A percentile compares a stretch with the other conserved stretches of the same genome.
Conservation (phyloP, 2,329 filamentous ascomycete genomes). For the Apiospora malaysiana region DNA sequence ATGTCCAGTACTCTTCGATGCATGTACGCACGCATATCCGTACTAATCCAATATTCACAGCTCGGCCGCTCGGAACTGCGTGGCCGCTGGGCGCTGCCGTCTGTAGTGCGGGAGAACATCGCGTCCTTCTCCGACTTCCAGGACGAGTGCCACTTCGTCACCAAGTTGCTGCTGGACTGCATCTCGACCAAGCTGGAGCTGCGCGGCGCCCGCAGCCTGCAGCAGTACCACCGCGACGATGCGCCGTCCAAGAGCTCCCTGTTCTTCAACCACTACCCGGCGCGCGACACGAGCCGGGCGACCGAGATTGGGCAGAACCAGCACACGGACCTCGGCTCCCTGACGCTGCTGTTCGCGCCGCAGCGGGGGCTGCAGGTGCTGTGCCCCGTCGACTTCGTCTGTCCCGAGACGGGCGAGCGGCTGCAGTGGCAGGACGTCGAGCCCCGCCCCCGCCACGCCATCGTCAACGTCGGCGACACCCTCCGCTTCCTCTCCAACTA, state of each 20-base stretch:
- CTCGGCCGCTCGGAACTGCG: constrained; percentile 5
- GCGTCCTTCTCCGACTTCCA: constrained; percentile 15
- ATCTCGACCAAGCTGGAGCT: constrained; percentile 19
- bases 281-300: background rate
- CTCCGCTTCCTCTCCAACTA: background rate
- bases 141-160: constrained; percentile 20
- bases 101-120: constrained; percentile 16
- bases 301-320: constrained; percentile 21
- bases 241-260: constrained; percentile 21
- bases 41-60: no score
- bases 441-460: constrained; percentile 15
- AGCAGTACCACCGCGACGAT: constrained; percentile 22
- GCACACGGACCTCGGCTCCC: background rate
- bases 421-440: constrained; percentile 14
- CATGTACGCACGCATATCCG: no score
- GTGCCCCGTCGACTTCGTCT: background rate
- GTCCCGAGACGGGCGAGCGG: constrained; percentile 8
- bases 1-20: no score
- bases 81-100: constrained; percentile 21
- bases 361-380: background rate
- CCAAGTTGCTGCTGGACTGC: constrained; percentile 22
- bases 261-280: constrained; percentile 21
- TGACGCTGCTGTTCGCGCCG: background rate
- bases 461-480: constrained; percentile 17
- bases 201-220: constrained; percentile 7